Evolutionary conservation across 2,329 filamentous ascomycete species (phyloP), one percentile per base, ranked within the genome.

Genomic region (Passalora sequoiae): DNA sequence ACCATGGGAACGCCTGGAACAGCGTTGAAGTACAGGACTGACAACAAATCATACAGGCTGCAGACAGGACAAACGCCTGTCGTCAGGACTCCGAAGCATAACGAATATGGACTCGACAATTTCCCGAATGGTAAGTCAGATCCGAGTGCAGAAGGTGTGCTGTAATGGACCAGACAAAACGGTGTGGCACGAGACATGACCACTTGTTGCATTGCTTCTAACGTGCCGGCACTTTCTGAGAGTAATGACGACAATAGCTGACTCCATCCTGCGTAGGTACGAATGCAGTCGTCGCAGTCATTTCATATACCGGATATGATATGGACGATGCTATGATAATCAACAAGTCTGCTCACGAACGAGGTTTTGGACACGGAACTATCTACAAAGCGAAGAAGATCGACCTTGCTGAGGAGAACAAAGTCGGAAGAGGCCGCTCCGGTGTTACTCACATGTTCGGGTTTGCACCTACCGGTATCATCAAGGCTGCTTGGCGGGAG

Each of bases 311-410:
- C 2, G 92, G 91, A 39, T 98, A 97, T 69, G 92, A 98, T 75
- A 98, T 98, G 92, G 92, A 98, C 75, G 92, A 98, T 70, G 92
- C 92, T 64, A 97, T 97, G 91, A 97, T 98, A 63, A 75, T 98
- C 63, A 97, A 97, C 74, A 97, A 97, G 66, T 95, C 89, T 15
- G 83, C 91, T 2, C 88, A 96, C 66, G 92, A 98, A 68, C 82
- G 92, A 56, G 92, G 92, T 10, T 97, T 98, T 60, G 91, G 89
- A 27, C 82, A 97, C 60, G 92, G 92, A 43, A 94, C 89, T 4
- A 89, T 98, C 58, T 98, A 96, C 76, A 98, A 98, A 73, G 94
- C 89, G 6, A 95, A 97, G 70, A 86, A 94, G 61, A 82, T 92
- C 61, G 81, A 85, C 25, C 76, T 97, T 13, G 85, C 88, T 57